Evolutionary conservation across 2,329 filamentous ascomycete species (phyloP).

Genomic region (Diaporthe citriasiana): DNA sequence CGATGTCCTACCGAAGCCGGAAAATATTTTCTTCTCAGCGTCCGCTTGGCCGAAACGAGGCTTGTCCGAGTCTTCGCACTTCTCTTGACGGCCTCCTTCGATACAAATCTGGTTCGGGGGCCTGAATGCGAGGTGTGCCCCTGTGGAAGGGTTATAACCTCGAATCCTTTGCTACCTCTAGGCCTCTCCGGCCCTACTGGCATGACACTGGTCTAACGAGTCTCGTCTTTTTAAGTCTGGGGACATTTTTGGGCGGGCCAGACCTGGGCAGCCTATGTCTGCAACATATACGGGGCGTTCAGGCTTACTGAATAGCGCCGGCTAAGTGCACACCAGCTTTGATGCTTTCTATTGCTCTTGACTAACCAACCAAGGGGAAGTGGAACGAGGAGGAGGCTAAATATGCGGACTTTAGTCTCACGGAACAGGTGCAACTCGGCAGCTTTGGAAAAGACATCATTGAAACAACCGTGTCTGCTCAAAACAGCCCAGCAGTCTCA

Average conservation of each 20-base stretch:
- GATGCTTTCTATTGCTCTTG: not conserved
- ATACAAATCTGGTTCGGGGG: not conserved
- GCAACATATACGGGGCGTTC: not conserved
- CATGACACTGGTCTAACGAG: not conserved
- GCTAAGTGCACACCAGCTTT: not conserved
- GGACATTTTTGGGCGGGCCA: not conserved
- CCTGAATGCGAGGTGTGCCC: not conserved
- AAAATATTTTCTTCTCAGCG: not conserved
- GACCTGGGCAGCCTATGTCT: not conserved
- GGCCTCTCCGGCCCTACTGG: not conserved
- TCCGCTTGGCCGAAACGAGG: not conserved
- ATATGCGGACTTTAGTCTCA: not conserved
- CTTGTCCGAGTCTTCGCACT: not conserved
- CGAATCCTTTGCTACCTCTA: not conserved
- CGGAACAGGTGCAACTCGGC: not conserved
- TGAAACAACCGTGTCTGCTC: slow-evolving; percentile 2
- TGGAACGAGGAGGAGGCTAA: not conserved
- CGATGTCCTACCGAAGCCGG: not conserved
- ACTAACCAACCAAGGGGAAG: not conserved
- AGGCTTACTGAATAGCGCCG: not conserved
- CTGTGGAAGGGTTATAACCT: not conserved
- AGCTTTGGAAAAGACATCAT: not conserved
- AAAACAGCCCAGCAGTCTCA: slow-evolving; percentile 13
- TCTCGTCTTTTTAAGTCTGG: not conserved
- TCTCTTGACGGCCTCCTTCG: not conserved